Base-by-base conservation (phyloP, 805 yeast species). In the Candida quercuum region DNA sequence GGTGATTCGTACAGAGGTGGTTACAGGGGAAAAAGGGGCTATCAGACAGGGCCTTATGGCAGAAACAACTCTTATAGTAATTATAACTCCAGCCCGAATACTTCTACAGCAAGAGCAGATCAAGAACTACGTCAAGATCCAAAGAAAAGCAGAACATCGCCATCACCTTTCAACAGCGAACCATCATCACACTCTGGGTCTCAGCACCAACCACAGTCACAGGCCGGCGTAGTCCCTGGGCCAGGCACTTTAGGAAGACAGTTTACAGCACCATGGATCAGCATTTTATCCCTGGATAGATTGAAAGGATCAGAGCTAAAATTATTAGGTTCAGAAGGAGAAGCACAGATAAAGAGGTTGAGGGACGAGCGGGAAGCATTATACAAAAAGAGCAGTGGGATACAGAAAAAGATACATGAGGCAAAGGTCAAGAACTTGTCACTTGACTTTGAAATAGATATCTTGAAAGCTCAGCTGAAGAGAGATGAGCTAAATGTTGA, bases 401-500 rank as follows among this genome's bases (percentile, higher is more conserved):
- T 58, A 18, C 62, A 61, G 27, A 35, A 38, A 7, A 43, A 46
- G 17, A 31, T 61, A 14, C 46, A 49, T 27, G 52, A 50, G 4
- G 41, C 47, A 18, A 46, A 54, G 14, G 27, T 51, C 8, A 46
- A 42, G 32, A 35, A 46, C 12, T 33, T 52, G 9, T 45, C 46
- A 27, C 44, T 46, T 6, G 59, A 55, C 27, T 40, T 51, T 19
- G 65, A 60, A 26, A 42, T 52, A 19, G 56, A 51, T 4, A 37
- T 50, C 3, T 25, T 60, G 28, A 52, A 53, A 21, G 53, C 53
- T 1, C 57, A 54, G 27, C 48, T 51, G 11, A 54, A 49, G 14
- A 57, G 56, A 36, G 64, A 62, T 35, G 46, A 55, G 7, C 32
- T 63, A 28, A 62, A 59, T 34, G 62, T 60, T 2, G 56, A 54